These are phyloP conservation scores for Chlorokybus atmophyticus DNA, from an alignment of 139 green algal genomes.

Conservation along the genomic window DNA sequence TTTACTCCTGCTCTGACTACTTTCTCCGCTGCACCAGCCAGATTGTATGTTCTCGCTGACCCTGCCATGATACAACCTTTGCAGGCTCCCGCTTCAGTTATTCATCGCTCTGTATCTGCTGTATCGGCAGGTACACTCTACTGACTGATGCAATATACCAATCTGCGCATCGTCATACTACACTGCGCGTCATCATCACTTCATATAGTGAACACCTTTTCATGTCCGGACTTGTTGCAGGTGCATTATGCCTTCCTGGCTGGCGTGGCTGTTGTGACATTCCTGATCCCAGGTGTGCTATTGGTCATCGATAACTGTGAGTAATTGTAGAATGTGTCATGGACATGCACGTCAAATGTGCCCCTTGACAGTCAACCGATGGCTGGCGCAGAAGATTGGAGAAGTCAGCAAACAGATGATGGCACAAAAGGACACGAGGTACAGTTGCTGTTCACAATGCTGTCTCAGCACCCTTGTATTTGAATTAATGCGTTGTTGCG, in stretches of 20 bases:
- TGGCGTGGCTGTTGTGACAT: constrained; percentile 53
- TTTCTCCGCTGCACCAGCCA: too few relatives aligned
- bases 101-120: constrained; percentile 60
- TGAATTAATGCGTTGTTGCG: neutral
- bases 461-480: neutral
- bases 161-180: too few relatives aligned
- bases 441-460: neutral
- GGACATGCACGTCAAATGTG: too few relatives aligned
- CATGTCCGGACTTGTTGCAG: too few relatives aligned
- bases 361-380: constrained; percentile 57
- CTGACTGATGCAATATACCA: too few relatives aligned
- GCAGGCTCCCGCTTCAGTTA: constrained; percentile 65
- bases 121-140: constrained; percentile 74
- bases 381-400: constrained; percentile 53
- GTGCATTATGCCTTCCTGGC: constrained; percentile 61
- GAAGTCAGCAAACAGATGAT: constrained; percentile 50
- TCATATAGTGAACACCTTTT: too few relatives aligned
- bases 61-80: constrained; percentile 66
- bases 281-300: constrained; percentile 50
- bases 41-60: constrained; percentile 55
- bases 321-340: too few relatives aligned
- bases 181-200: too few relatives aligned
- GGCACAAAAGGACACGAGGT: constrained; percentile 47
- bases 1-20: too few relatives aligned
- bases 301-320: too few relatives aligned